Evolutionary conservation across 345 rosid species (phyloP).

Genomic region (Aquilaria yunnanensis): DNA sequence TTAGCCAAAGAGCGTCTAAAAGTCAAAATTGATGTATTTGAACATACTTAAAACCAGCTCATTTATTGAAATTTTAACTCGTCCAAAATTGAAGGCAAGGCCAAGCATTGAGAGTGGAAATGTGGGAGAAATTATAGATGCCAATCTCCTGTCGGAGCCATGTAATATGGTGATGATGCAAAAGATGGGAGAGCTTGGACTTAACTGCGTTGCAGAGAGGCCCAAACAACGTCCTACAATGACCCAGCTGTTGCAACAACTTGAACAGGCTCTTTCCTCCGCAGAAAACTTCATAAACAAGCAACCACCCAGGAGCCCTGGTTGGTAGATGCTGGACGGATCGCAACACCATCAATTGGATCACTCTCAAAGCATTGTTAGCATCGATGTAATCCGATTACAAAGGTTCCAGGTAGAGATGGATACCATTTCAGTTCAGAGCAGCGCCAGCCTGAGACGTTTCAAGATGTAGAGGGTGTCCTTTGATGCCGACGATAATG

Average conservation of each 20-base stretch:
- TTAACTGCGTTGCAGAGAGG: constrained; percentile 33
- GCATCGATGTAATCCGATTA: constrained; percentile 41
- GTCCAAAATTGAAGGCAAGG: constrained; percentile 33
- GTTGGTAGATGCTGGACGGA: neutral
- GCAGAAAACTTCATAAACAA: constrained; percentile 13
- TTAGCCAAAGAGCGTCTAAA: no score
- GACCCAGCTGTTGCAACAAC: constrained; percentile 47
- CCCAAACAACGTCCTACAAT: constrained; percentile 55
- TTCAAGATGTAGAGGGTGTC: constrained; percentile 29
- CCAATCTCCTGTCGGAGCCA: constrained; percentile 36
- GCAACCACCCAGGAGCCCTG: constrained; percentile 11
- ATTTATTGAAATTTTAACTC: no score
- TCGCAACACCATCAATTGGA: constrained; percentile 12
- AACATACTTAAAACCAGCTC: no score
- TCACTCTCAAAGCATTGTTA: constrained; percentile 38
- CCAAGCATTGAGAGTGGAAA: constrained; percentile 37
- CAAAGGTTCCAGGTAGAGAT: constrained; percentile 47
- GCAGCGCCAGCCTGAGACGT: constrained; percentile 34
- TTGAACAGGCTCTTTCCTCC: constrained; percentile 30
- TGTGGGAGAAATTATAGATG: constrained; percentile 45
- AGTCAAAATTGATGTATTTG: no score
- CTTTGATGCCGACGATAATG: constrained; percentile 26
- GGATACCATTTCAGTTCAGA: constrained; percentile 36
- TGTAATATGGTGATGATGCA: constrained; percentile 51
- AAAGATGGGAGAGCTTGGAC: constrained; percentile 50